Evolutionary conservation across 129 eudicot species (phyloP), one percentile per base, ranked within the genome.

Genomic region (Saussurea involucrata): DNA sequence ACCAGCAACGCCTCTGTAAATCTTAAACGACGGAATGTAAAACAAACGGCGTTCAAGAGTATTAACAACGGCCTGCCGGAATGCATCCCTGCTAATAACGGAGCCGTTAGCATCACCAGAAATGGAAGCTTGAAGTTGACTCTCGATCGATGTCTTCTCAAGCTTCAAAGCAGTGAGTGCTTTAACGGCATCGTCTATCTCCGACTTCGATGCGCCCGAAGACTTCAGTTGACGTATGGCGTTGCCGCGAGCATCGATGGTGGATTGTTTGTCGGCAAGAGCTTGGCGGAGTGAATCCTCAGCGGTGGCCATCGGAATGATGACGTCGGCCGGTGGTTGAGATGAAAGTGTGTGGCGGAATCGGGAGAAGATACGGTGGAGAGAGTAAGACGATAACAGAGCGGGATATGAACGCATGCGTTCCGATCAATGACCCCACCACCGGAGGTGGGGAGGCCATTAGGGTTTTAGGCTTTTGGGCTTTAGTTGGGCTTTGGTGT

Each of bases 1-100:
- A 40, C 96, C 96, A 69, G 96, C 96, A n/a, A 90, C 96, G 29
- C 96, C 96, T 25, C 96, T 77, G 29, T 90, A 88, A 21, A 90
- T 90, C 82, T 90, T 90, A 70, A 90, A 90, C 20, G 92, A 82
- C 1, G 96, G 92, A 20, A 88, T 83, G 83, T 79, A 90, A 66
- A 90, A 90, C 84, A 90, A 44, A 8, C 92, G 81, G 1, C 96
- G 84, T 78, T 90, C 96, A 24, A 90, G 90, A 0, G 96, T 90
- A 58, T 90, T 90, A 28, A 77, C 85, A 32, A 90, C 88, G 24
- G 87, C 85, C 68, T 85, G 90, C 27, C 96, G 85, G 42, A 87
- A 87, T 1, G 92, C 86, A 4, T 90, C 96, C 57, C 79, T 78
- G 63, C 72, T 76, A 6, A 28, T 7, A 67, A 28, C 84, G 15